Evolutionary conservation across 768 basidiomycete species (phyloP).

Genomic region (Mycena olivaceomarginata): DNA sequence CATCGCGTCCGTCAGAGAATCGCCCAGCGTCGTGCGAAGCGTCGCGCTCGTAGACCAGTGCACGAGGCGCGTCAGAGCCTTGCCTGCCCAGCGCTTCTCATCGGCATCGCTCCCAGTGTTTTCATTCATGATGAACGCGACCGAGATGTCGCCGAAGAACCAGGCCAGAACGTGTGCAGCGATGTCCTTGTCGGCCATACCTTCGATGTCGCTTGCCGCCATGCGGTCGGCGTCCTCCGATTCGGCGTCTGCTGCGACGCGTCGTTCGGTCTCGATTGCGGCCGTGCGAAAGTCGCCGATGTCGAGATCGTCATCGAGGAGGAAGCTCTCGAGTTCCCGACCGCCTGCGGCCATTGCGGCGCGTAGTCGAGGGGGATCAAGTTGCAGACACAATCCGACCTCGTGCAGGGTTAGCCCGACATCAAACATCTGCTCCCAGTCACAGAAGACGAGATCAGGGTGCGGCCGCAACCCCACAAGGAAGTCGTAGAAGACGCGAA

Average conservation of each 20-base stretch:
- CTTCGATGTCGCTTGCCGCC: slow-evolving; percentile 42
- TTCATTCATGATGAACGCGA: slow-evolving; percentile 48
- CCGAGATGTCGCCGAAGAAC: slow-evolving; percentile 51
- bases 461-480: slow-evolving; percentile 37
- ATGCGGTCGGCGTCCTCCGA: slow-evolving; percentile 49
- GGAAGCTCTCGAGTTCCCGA: slow-evolving; percentile 48
- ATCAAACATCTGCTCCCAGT: slow-evolving; percentile 47
- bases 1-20: slow-evolving; percentile 52
- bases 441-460: slow-evolving; percentile 51
- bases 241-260: slow-evolving; percentile 48
- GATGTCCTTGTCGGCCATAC: slow-evolving; percentile 43
- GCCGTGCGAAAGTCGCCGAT: slow-evolving; percentile 49
- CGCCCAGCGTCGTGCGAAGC: slow-evolving; percentile 47
- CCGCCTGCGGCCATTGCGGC: slow-evolving; percentile 42
- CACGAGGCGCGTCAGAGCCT: slow-evolving; percentile 47
- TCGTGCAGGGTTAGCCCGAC: slow-evolving; percentile 50
- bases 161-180: slow-evolving; percentile 49
- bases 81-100: slow-evolving; percentile 41
- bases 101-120: slow-evolving; percentile 35
- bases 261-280: slow-evolving; percentile 36
- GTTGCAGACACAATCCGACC: slow-evolving; percentile 50
- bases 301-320: slow-evolving; percentile 53
- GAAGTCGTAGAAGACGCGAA: slow-evolving; percentile 51
- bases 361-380: slow-evolving; percentile 47
- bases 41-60: slow-evolving; percentile 45